Percentiles rank a stretch among this genome's conserved stretches.
Conservation (phyloP, 2,329 filamentous ascomycete species). For the Blumeriella jaapii region DNA sequence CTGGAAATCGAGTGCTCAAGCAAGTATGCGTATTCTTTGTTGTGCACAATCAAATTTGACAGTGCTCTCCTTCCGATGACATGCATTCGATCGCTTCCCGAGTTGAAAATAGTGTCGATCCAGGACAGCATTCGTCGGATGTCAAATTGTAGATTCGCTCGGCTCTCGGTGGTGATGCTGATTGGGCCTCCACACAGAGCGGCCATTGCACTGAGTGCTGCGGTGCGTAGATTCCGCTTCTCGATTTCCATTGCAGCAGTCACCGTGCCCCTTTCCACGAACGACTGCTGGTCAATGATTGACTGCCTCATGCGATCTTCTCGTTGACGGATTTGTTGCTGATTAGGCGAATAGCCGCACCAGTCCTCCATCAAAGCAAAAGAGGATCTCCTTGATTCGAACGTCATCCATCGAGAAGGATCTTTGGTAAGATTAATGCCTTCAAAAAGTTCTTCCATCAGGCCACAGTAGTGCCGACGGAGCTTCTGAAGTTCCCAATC, state of each 20-base stretch:
- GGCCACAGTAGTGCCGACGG: conserved; percentile 82
- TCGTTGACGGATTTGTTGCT: conserved; percentile 65
- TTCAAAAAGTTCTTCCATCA: conserved; percentile 88
- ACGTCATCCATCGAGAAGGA: conserved; percentile 89
- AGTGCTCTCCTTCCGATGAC: conserved; percentile 78
- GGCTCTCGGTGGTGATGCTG: conserved; percentile 77
- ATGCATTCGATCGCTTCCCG: conserved; percentile 83
- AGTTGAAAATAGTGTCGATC: conserved; percentile 92
- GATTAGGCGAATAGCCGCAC: conserved; percentile 94
- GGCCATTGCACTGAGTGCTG: conserved; percentile 91
- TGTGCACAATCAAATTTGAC: conserved; percentile 81
- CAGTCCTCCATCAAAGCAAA: conserved; percentile 98
- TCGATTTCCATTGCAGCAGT: conserved; percentile 94
- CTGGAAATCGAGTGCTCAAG: conserved; percentile 83
- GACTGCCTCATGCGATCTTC: conserved; percentile 84
- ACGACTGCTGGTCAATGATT: conserved; percentile 63
- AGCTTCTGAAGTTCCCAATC: conserved; percentile 92
- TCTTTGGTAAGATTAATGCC: conserved; percentile 79
- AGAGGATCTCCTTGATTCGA: conserved; percentile 88
- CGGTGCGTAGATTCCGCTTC: conserved; percentile 81
- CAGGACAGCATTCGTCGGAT: conserved; percentile 85
- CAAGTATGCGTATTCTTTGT: conserved; percentile 74
- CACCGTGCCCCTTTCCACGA: conserved; percentile 63
- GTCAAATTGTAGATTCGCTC: conserved; percentile 81
- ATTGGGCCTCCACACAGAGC: conserved; percentile 79